Base-by-base conservation (phyloP, 106 monocot genomes). In the Phalaenopsis equestris region DNA sequence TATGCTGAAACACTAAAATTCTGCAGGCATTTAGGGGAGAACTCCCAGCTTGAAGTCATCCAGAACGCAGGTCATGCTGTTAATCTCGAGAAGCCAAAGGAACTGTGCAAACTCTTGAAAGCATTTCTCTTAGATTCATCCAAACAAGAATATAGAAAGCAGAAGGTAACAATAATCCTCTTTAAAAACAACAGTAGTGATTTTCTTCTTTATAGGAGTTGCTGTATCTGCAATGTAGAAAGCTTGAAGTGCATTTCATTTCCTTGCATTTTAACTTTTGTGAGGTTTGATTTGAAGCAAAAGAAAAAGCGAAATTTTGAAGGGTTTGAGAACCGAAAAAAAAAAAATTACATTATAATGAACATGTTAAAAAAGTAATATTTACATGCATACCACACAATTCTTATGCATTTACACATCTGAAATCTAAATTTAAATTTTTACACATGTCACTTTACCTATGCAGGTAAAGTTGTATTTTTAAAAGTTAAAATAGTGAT, bases 21-120 rank as follows among this genome's bases (percentile, higher is more conserved):
- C 56, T 78, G n/a, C 82, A 95, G 95, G 81, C 89, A 95, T 87
- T 82, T 95, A 76, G 89, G 87, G n/a, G 93, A 82, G 43, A 91
- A 88, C 55, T 91, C 93, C 17, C 76, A 86, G 48, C 64, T 93
- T 68, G 93, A 88, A 30, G 55, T 91, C 19, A 89, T 95, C 57
- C 88, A 89, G 80, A 88, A 93, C 56, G 93, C 95, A 77, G 95
- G 93, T 10, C 93, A 95, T 81, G 95, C 95, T 43, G 86, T 95
- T 70, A 95, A 93, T 77, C 83, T 86, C 67, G 95, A 95, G 83
- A 95, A 91, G 67, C 56, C 90, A 15, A 91, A 91, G 57, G 93
- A 95, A 48, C 17, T 93, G 2, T 87, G 90, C 85, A 81, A 82
- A 73, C 89, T 86, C 84, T 79, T 95, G 86, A 87, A 84, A 73